phyloP scores from a whole-genome alignment of 2,329 filamentous ascomycete species.

The Fusarium mangiferae region DNA sequence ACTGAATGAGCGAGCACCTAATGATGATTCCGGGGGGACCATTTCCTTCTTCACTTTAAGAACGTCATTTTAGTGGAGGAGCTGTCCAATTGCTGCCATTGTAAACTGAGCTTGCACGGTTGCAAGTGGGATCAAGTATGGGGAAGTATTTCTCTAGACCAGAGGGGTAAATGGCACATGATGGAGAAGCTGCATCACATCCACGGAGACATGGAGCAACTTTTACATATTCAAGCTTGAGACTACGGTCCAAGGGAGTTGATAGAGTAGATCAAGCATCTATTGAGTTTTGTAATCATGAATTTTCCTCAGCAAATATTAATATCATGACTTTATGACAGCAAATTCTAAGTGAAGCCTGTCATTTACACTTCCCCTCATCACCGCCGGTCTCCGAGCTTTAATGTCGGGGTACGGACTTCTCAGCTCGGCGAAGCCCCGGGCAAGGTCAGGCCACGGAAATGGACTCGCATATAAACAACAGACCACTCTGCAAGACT shows the following conservation, averaged over 20 bases:
- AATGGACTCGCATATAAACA: slow-evolving; percentile 3
- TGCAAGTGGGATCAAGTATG: slow-evolving; percentile 38
- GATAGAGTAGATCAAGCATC: background rate
- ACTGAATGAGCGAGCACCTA: slow-evolving; percentile 28
- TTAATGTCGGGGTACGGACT: slow-evolving; percentile 31
- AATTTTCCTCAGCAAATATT: background rate
- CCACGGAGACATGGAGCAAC: slow-evolving; percentile 30
- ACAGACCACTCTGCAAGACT: slow-evolving; percentile 17
- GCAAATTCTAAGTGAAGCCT: background rate
- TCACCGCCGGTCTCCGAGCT: slow-evolving; percentile 40
- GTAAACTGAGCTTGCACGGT: slow-evolving; percentile 8
- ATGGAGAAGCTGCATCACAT: slow-evolving; percentile 17
- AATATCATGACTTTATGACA: slow-evolving; percentile 6
- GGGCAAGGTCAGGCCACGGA: slow-evolving; percentile 19
- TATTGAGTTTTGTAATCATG: background rate
- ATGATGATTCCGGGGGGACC: slow-evolving; percentile 28
- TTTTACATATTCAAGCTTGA: background rate
- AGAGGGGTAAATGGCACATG: slow-evolving; percentile 31
- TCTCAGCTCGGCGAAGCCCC: slow-evolving; percentile 35
- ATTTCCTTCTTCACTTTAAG: slow-evolving; percentile 8
- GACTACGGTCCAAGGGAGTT: slow-evolving; percentile 7
- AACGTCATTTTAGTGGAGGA: slow-evolving; percentile 38
- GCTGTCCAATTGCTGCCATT: slow-evolving; percentile 13
- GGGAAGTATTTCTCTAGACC: slow-evolving; percentile 23
- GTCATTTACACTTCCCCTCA: slow-evolving; percentile 20